Conservation (phyloP, 768 basidiomycete species). For the Pilatotrama ljubarskyi region DNA sequence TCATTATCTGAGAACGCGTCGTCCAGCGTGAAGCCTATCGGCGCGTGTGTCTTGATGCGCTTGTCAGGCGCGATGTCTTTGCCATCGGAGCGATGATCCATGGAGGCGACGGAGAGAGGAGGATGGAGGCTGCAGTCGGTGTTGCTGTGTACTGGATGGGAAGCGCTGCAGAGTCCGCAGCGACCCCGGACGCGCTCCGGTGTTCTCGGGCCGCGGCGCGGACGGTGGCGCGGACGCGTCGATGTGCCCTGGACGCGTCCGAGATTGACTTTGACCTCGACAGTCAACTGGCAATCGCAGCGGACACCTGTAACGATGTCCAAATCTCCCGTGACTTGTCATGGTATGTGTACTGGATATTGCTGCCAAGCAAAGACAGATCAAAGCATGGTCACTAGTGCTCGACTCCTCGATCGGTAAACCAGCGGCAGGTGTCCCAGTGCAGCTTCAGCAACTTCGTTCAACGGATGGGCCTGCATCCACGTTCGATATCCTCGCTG, state of each 20-base stretch:
- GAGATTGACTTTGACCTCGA: neutral
- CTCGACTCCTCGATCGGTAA: slow-evolving; percentile 84
- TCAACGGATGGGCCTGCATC: slow-evolving; percentile 9
- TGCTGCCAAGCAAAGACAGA: neutral
- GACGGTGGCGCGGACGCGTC: neutral
- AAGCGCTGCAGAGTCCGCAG: slow-evolving; percentile 13
- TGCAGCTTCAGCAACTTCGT: slow-evolving; percentile 59
- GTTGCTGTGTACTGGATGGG: slow-evolving; percentile 12
- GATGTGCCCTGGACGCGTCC: neutral
- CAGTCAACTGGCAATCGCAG: no score
- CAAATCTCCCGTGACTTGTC: slow-evolving; percentile 89
- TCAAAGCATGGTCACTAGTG: slow-evolving; percentile 44
- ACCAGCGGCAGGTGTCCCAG: slow-evolving; percentile 70
- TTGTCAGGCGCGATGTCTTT: slow-evolving; percentile 1
- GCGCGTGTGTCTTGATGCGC: neutral
- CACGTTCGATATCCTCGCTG: slow-evolving; percentile 40
- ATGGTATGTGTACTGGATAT: slow-evolving; percentile 50
- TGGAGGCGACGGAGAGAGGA: neutral
- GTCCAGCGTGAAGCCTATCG: slow-evolving; percentile 37
- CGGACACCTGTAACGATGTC: neutral
- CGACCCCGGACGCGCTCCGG: slow-evolving; percentile 9
- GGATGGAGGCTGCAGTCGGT: neutral
- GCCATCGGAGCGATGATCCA: slow-evolving; percentile 13
- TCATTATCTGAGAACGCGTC: slow-evolving; percentile 70
- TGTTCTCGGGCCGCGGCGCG: neutral